These are phyloP conservation scores for Aureobasidium subglaciale DNA, from an alignment of 2,329 filamentous ascomycete genomes.

Conservation along the genomic window DNA sequence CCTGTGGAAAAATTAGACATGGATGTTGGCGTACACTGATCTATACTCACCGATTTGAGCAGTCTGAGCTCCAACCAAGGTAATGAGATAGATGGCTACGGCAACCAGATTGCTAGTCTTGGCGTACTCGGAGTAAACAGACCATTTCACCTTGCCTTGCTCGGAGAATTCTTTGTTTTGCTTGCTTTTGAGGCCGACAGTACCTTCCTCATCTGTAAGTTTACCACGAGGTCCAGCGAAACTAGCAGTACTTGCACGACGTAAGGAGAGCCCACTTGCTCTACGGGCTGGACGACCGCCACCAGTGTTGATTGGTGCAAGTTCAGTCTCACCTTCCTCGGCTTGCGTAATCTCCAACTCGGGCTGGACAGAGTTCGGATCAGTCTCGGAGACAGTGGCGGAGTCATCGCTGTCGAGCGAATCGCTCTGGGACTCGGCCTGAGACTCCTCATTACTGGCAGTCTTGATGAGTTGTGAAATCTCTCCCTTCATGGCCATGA, in stretches of 20 bases:
- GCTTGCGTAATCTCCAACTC: constrained; percentile 51
- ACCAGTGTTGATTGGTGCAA: constrained; percentile 63
- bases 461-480: constrained; percentile 79
- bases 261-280: constrained; percentile 68
- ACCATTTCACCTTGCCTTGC: constrained; percentile 97
- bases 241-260: constrained; percentile 84
- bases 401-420: constrained; percentile 62
- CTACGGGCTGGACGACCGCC: constrained; percentile 52
- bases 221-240: constrained; percentile 83
- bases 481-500: constrained; percentile 89
- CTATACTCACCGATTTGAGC: constrained; percentile 62
- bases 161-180: constrained; percentile 84
- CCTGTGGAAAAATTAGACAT: constrained; percentile 38
- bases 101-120: constrained; percentile 86
- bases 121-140: constrained; percentile 88
- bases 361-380: constrained; percentile 38
- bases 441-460: constrained; percentile 49
- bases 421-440: constrained; percentile 34
- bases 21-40: background rate
- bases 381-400: constrained; percentile 47
- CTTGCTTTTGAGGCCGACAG: constrained; percentile 61
- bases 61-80: constrained; percentile 73
- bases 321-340: constrained; percentile 66
- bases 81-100: constrained; percentile 69
- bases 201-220: constrained; percentile 68